A percentile compares a stretch with the other conserved stretches of the same genome.
Conservation (phyloP, 23 red algal species). For the Chondrus crispus region DNA sequence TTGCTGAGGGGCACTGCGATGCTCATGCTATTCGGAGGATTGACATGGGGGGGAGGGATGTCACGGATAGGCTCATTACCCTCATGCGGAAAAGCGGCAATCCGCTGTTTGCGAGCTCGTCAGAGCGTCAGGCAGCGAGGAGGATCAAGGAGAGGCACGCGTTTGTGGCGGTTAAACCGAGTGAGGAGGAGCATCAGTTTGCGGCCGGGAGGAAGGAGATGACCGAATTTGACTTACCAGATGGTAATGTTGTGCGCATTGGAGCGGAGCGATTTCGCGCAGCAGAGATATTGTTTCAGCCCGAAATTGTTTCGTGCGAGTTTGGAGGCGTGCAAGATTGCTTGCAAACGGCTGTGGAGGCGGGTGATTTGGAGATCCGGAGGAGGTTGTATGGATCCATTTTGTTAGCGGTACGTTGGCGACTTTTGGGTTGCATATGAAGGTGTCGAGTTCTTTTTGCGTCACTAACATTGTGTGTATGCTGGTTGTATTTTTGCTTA, state of each 20-base stretch:
- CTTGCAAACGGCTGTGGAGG: background rate
- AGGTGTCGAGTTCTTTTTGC: background rate
- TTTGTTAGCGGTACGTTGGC: conserved; percentile 38
- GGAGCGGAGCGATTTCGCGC: conserved; percentile 66
- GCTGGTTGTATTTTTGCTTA: background rate
- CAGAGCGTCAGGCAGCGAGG: conserved; percentile 36
- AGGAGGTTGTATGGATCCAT: conserved; percentile 36
- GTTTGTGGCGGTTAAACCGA: conserved; percentile 31
- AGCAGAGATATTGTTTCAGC: conserved; percentile 52
- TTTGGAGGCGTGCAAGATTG: conserved; percentile 22
- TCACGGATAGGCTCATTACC: conserved; percentile 37
- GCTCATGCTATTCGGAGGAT: conserved; percentile 23
- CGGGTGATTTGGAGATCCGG: conserved; percentile 30
- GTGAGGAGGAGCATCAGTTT: conserved; percentile 33
- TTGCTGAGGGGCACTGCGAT: conserved; percentile 32
- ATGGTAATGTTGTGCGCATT: conserved; percentile 39
- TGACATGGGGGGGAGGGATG: conserved; percentile 59
- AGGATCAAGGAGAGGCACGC: conserved; percentile 40
- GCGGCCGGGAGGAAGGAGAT: background rate
- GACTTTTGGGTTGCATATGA: too few species aligned
- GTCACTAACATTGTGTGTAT: background rate
- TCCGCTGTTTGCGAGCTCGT: conserved; percentile 15
- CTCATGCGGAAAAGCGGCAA: conserved; percentile 48
- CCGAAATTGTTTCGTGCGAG: conserved; percentile 33
- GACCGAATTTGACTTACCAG: conserved; percentile 5